Evolutionary conservation across 305 asterid genomes (phyloP).

Genomic region (Nicotiana rustica): DNA sequence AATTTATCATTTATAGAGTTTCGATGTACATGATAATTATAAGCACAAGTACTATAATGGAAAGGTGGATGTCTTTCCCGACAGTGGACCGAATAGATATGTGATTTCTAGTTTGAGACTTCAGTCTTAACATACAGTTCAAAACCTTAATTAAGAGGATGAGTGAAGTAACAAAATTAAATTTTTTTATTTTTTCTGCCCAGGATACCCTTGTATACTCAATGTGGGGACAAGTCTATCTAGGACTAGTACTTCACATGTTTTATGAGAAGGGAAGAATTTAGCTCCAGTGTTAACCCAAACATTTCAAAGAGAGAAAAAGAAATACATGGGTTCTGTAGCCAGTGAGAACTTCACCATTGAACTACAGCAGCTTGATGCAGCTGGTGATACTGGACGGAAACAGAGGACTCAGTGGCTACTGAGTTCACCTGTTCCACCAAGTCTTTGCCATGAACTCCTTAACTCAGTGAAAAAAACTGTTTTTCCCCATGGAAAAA

Average conservation of each 20-base stretch:
- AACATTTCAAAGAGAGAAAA: slow-evolving; percentile 36
- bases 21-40: too few relatives aligned
- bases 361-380: slow-evolving; percentile 45
- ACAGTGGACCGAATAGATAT: too few relatives aligned
- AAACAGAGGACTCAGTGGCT: slow-evolving; percentile 65
- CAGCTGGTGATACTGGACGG: slow-evolving; percentile 35
- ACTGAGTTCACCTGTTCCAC: slow-evolving; percentile 72
- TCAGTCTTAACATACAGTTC: too few relatives aligned
- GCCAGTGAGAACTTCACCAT: slow-evolving; percentile 36
- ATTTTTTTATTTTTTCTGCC: too few relatives aligned
- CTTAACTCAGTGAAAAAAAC: slow-evolving; percentile 45
- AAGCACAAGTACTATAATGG: too few relatives aligned
- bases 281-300: slow-evolving; percentile 36
- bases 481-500: slow-evolving; percentile 42
- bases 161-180: too few relatives aligned
- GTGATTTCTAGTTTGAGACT: too few relatives aligned
- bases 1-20: too few relatives aligned
- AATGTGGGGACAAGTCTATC: too few relatives aligned
- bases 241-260: background rate
- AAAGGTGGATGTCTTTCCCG: too few relatives aligned
- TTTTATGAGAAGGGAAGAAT: background rate
- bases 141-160: too few relatives aligned
- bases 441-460: slow-evolving; percentile 53
- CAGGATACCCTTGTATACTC: too few relatives aligned
- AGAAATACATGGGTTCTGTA: background rate